Evolutionary conservation across 164 flowering plant species (phyloP), one percentile per base, ranked within the genome.

Genomic region (Piper longum): DNA sequence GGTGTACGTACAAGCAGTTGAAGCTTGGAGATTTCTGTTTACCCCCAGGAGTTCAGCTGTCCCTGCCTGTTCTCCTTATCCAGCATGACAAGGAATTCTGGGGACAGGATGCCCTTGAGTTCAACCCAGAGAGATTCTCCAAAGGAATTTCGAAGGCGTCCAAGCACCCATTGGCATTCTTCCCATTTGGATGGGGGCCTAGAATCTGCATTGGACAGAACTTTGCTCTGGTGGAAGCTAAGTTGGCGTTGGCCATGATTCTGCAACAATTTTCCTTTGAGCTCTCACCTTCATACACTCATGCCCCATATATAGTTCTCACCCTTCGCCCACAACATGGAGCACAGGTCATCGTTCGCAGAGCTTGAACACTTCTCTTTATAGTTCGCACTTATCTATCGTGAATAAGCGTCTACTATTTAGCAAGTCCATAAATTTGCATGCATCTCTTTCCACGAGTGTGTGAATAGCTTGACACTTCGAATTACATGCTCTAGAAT

Each of bases 31-130:
- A 62, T 39, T 11, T 68, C 43, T 4, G 43, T 8, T 16, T 68
- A 16, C 66, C 66, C 39, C 41, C 57, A 5, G 65, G 62, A 16
- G 61, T 68, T 18, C 62, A 62, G n/a, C 54, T 68, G 14, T 54
- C 57, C 12, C 42, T 62, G 45, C 70, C 62, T 2, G 41, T n/a
- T 3, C 2, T 62, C 42, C 65, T 68, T 16, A 62, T 68, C 42
- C 70, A 68, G 48, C 70, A 45, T 39, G 66, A 62, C 57, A 60
- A 51, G 36, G 66, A 45, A 57, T 41, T 62, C 16, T 68, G 70
- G 70, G 70, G 70, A 5, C 41, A 68, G 3, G 70, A 68, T 62
- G 70, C 70, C 51, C 66, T 56, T 5, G 66, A 62, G n/a, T 68
- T 68, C 66, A 56, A 62, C 5, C 70, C 70, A 16, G 66, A 62